Evolutionary conservation across 2,329 filamentous ascomycete genomes (phyloP).

Genomic region (Monosporascus sp.): DNA sequence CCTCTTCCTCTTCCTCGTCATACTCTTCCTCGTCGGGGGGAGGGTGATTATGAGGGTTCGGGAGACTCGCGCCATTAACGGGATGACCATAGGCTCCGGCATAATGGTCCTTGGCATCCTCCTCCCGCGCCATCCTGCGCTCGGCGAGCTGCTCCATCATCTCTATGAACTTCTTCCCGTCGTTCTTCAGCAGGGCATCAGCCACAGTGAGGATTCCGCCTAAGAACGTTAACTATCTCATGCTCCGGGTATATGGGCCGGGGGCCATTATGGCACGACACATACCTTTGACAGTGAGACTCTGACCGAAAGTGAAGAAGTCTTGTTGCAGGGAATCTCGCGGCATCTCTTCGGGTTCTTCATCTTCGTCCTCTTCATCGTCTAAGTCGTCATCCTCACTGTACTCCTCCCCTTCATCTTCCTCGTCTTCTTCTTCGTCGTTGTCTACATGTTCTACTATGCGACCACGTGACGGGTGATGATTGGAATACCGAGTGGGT

Average conservation of each 20-base stretch:
- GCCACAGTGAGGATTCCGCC: conserved; percentile 98
- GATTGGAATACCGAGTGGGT: conserved; percentile 53
- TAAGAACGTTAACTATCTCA: conserved; percentile 39
- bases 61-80: conserved; percentile 54
- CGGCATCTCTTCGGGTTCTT: conserved; percentile 46
- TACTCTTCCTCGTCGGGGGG: conserved; percentile 72
- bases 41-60: conserved; percentile 62
- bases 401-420: conserved; percentile 46
- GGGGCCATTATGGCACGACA: conserved; percentile 2
- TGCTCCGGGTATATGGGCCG: conserved; percentile 13
- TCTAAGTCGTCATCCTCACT: conserved; percentile 40
- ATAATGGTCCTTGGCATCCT: conserved; percentile 69
- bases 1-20: conserved; percentile 58
- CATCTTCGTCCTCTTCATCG: conserved; percentile 44
- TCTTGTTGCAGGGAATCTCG: conserved; percentile 68
- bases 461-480: conserved; percentile 68
- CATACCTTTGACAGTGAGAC: conserved; percentile 84
- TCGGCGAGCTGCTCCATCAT: conserved; percentile 99
- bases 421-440: conserved; percentile 49
- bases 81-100: conserved; percentile 52
- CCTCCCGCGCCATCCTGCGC: conserved; percentile 92
- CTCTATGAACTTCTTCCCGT: conserved; percentile 98
- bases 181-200: conserved; percentile 96
- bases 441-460: conserved; percentile 62
- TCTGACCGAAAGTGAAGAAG: conserved; percentile 97